Evolutionary conservation across 192 early-diverging fungal species (phyloP).

Genomic region (Umbelopsis sp.): DNA sequence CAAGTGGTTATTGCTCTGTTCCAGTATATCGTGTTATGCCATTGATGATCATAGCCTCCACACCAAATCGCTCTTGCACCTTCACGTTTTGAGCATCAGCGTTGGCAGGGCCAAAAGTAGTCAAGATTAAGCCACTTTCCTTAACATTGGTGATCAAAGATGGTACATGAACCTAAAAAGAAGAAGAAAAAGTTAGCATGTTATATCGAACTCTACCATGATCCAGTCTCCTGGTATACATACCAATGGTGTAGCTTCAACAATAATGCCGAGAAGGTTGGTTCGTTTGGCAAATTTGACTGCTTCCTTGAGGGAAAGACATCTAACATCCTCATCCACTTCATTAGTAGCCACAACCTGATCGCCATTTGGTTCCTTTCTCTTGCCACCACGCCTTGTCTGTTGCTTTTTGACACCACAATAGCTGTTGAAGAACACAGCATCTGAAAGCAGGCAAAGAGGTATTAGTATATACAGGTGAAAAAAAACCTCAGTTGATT

Average conservation of each 20-base stretch:
- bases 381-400: slow-evolving; percentile 14
- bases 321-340: slow-evolving; percentile 49
- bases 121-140: slow-evolving; percentile 87
- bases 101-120: slow-evolving; percentile 88
- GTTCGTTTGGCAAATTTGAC: slow-evolving; percentile 91
- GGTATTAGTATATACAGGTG: not conserved
- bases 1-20: not conserved
- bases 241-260: slow-evolving; percentile 88
- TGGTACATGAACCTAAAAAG: slow-evolving; percentile 83
- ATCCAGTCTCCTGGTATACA: not conserved
- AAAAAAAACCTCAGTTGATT: no score
- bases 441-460: slow-evolving; percentile 41
- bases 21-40: slow-evolving; percentile 53
- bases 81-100: slow-evolving; percentile 57
- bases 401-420: slow-evolving; percentile 49
- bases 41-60: slow-evolving; percentile 87
- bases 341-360: slow-evolving; percentile 30
- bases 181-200: not conserved
- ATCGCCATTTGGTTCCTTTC: slow-evolving; percentile 17
- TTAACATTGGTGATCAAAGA: slow-evolving; percentile 91
- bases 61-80: slow-evolving; percentile 82
- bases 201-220: slow-evolving; percentile 4
- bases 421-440: slow-evolving; percentile 92
- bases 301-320: slow-evolving; percentile 87
- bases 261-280: slow-evolving; percentile 93